Evolutionary conservation across 2,329 filamentous ascomycete species (phyloP), one percentile per base, ranked within the genome.

Genomic region (Fusarium sp.): DNA sequence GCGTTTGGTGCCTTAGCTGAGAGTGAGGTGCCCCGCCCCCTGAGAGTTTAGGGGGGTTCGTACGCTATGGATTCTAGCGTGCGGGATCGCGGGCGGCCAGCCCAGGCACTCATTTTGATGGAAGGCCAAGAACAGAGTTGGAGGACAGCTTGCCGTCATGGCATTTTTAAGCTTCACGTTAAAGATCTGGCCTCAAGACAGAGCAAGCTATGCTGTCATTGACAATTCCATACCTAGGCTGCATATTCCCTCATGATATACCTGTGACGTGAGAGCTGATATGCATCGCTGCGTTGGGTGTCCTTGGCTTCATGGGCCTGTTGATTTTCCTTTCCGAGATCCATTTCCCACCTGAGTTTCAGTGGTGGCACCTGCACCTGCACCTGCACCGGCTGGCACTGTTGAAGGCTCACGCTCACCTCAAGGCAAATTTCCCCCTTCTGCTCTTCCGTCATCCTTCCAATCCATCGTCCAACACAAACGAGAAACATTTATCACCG

Each of bases 321-420:
- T 46, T 59, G 38, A 53, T 57, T 36, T 50, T 58, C 64, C 49
- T 58, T 51, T 59, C 58, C 55, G 58, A 69, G 34, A 56, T 56
- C 38, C 11, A 29, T 34, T 40, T 49, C 42, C 42, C 42, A 46
- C 42, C 42, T 46, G 42, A 13, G 42, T 46, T 46, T 46, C 23
- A 49, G 27, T 10, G 31, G 36, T 53, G 50, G 50, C 50, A 53
- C 50, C 33, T 27, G 25, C 25, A 20, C 18, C 18, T 51, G 46
- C 46, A 10, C 49, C 54, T 27, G 25, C 25, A 27, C 25, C 25
- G 7, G 61, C 20, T 46, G 36, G 10, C 27, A 10, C n/a, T 58
- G 50, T 34, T 54, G 18, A 36, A 33, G 27, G 27, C 27, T 29
- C 1, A 27, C 25, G 49, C 54, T 53, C 44, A 27, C 53, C 8